Base-by-base conservation (phyloP, 148 eudicot genomes). In the Diospyros kaki region DNA sequence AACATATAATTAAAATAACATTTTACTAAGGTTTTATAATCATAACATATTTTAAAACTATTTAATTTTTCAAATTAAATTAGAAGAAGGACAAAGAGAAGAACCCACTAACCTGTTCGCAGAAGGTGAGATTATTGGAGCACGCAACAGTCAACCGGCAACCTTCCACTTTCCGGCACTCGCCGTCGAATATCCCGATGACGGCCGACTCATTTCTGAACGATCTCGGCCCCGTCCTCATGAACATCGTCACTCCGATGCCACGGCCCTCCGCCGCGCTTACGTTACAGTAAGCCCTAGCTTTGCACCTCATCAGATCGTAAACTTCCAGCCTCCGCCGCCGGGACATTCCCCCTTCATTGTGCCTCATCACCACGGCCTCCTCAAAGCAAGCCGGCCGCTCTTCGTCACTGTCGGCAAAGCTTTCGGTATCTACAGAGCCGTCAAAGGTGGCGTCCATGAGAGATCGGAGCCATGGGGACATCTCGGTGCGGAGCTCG, bases 361-460 rank as follows among this genome's bases (percentile, higher is more conserved):
- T 79, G 50, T 85, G 88, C 72, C 90, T 83, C 90, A 79, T 87
- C 65, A 85, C 85, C n/a, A 87, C 75, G 0, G 83, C 86, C 73
- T 77, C 63, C 75, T 81, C 85, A 53, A 87, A 87, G 51, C 90
- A 87, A 45, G 64, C 76, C 6, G 88, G 77, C 5, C 7, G 77
- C 1, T 73, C 46, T 3, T 80, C 78, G 1, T 75, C 46, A 3
- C 82, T 76, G 3, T 54, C 51, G 10, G 55, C 69, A 48, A 83
- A 84, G 13, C 10, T 51, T 55, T 83, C 83, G 48, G 81, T 9
- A 5, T 43, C 55, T 58, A 78, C 39, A 39, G 74, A 69, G 4
- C 4, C 46, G 56, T 68, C 78, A 53, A 12, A 72, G 15, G 51
- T 52, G 5, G 66, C 58, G 39, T 56, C 17, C 84, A 73, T 64